A percentile compares a stretch with the other conserved stretches of the same genome.
Conservation (phyloP, 768 basidiomycete genomes). For the Lyophyllum semitale region DNA sequence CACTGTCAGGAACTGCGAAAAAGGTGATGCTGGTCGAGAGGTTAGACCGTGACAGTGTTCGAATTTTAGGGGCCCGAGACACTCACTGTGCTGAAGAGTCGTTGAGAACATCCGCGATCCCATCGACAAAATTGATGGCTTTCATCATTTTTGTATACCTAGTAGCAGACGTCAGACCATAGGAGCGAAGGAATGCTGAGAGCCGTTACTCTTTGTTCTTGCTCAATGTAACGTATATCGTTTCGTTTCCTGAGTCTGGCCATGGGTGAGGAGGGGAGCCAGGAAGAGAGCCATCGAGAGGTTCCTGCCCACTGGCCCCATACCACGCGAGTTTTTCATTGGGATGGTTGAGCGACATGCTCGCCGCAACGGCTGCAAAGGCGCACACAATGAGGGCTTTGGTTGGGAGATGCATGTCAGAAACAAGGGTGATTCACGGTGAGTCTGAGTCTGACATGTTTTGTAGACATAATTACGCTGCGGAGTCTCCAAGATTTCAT, state of each 20-base stretch:
- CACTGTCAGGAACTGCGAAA: conserved; percentile 52
- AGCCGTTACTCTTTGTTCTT: conserved; percentile 7
- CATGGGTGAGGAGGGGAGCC: neutral
- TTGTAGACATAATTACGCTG: neutral
- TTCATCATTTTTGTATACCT: conserved; percentile 26
- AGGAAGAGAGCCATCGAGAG: neutral
- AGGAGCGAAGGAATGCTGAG: neutral
- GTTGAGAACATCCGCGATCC: conserved; percentile 17
- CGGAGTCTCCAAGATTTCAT: neutral
- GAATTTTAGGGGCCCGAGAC: neutral
- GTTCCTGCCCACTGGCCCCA: neutral
- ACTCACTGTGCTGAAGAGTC: conserved; percentile 16
- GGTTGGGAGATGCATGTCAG: conserved; percentile 6
- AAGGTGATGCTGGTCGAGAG: conserved; percentile 45
- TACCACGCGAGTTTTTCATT: neutral
- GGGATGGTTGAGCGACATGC: neutral
- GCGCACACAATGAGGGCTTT: neutral
- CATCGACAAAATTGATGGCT: conserved; percentile 25
- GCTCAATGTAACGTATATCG: conserved; percentile 11
- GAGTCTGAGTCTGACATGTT: no score
- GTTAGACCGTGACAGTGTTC: neutral
- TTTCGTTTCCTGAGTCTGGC: conserved; percentile 6
- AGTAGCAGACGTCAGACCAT: neutral
- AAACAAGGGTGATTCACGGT: no score
- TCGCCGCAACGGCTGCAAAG: neutral